These are phyloP conservation scores for Acidomyces sp. DNA, from an alignment of 495 filamentous ascomycete species.

Conservation along the genomic window DNA sequence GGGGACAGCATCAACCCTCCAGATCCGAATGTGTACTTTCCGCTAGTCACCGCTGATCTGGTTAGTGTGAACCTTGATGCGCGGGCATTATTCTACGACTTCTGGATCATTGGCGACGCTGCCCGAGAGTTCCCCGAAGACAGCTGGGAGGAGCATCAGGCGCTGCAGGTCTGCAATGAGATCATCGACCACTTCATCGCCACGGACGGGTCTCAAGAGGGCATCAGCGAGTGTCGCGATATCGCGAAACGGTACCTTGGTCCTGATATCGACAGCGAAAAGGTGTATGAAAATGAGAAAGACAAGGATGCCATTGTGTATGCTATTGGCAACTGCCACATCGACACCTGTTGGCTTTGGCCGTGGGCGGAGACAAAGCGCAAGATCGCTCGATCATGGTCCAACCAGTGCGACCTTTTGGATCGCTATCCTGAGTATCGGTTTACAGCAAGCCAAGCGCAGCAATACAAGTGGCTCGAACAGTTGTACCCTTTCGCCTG, in stretches of 20 bases:
- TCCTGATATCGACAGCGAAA: constrained; percentile 60
- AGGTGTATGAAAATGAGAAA: constrained; percentile 69
- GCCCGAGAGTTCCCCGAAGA: constrained; percentile 28
- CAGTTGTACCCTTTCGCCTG: constrained; percentile 74
- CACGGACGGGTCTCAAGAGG: constrained; percentile 57
- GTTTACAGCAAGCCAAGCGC: constrained; percentile 83
- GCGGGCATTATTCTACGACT: constrained; percentile 71
- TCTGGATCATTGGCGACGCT: constrained; percentile 72
- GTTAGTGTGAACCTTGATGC: constrained; percentile 80
- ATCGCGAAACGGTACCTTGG: constrained; percentile 77
- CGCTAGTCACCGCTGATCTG: constrained; percentile 67
- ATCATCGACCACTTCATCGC: constrained; percentile 84
- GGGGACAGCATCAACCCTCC: constrained; percentile 86
- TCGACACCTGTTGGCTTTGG: constrained; percentile 97
- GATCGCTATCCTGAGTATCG: constrained; percentile 89
- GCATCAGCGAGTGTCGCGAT: constrained; percentile 62
- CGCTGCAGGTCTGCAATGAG: constrained; percentile 64
- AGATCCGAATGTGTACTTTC: constrained; percentile 64
- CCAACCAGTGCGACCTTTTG: constrained; percentile 85
- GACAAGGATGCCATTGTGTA: constrained; percentile 63
- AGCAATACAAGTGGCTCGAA: constrained; percentile 97
- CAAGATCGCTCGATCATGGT: constrained; percentile 92
- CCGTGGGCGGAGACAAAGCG: constrained; percentile 98
- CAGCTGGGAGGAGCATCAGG: constrained; percentile 61
- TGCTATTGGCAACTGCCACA: constrained; percentile 91